These are phyloP conservation scores for Fusarium praegraminearum DNA, from an alignment of 2,329 filamentous ascomycete genomes.

Conservation along the genomic window DNA sequence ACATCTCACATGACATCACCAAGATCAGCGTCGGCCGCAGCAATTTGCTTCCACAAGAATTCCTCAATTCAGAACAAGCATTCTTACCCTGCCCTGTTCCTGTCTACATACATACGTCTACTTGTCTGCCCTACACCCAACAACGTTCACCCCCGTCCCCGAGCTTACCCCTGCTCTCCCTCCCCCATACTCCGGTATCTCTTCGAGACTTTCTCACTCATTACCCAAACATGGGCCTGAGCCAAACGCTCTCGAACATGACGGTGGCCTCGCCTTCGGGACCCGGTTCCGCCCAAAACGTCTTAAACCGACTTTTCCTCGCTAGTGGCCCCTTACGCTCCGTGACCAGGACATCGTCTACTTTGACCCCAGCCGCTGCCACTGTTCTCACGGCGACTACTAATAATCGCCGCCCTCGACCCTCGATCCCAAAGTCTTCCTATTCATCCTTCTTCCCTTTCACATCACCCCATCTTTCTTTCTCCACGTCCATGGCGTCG, in stretches of 20 bases:
- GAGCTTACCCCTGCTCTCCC: constrained; percentile 35
- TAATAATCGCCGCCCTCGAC: constrained; percentile 49
- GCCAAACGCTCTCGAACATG: constrained; percentile 47
- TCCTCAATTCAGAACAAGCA: constrained; percentile 28
- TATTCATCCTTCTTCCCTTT: constrained; percentile 39
- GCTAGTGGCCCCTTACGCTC: constrained; percentile 48
- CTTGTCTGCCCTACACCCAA: constrained; percentile 32
- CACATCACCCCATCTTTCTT: constrained; percentile 45
- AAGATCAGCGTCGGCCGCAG: constrained; percentile 29
- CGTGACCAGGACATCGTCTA: constrained; percentile 46
- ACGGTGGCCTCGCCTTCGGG: constrained; percentile 46
- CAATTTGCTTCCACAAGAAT: constrained; percentile 28
- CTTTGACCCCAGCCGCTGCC: constrained; percentile 29
- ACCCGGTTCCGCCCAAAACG: constrained; percentile 47
- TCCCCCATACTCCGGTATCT: constrained; percentile 41
- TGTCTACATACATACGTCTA: background rate
- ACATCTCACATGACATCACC: constrained; percentile 8
- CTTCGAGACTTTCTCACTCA: constrained; percentile 37
- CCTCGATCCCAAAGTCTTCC: constrained; percentile 43
- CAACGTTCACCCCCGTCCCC: constrained; percentile 27
- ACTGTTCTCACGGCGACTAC: constrained; percentile 43
- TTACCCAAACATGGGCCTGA: constrained; percentile 45
- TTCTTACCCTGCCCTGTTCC: constrained; percentile 25
- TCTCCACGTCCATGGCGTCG: constrained; percentile 49
- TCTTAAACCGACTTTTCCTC: constrained; percentile 53